These are phyloP conservation scores for Madurella fahalii DNA, from an alignment of 2,329 filamentous ascomycete species.

Conservation along the genomic window DNA sequence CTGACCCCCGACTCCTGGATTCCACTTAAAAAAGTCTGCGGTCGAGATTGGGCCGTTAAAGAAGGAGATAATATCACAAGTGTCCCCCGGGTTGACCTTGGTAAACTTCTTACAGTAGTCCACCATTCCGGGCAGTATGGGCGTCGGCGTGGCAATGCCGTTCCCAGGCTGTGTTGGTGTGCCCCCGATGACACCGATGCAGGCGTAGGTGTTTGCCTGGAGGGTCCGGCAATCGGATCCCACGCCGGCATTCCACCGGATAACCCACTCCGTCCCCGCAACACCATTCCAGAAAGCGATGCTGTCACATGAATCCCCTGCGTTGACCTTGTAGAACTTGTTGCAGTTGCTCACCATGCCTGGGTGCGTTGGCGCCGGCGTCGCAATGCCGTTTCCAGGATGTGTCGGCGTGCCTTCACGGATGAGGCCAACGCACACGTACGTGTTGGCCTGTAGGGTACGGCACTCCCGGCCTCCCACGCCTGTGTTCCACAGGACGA, in stretches of 20 bases:
- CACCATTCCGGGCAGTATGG: no score
- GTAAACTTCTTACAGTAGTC: no score
- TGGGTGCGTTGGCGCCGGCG: conserved; percentile 2
- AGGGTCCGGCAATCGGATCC: background rate
- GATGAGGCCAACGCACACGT: background rate
- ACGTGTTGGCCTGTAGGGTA: background rate
- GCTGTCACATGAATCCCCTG: conserved; percentile 2
- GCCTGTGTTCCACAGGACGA: no score
- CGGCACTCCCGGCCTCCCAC: no score
- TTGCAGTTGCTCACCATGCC: conserved; percentile 7
- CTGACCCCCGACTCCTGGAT: no score
- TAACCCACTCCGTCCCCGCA: background rate
- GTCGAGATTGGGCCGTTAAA: no score
- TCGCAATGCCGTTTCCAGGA: background rate
- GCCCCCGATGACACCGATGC: background rate
- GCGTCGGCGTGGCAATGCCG: no score
- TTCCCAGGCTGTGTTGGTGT: no score
- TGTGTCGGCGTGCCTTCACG: background rate
- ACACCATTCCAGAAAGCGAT: background rate
- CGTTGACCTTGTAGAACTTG: conserved; percentile 7
- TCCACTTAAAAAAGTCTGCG: no score
- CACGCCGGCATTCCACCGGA: conserved; percentile 1
- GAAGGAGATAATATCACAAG: no score
- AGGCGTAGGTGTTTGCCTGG: background rate
- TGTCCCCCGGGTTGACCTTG: no score